Evolutionary conservation across 2,329 filamentous ascomycete species (phyloP).

Genomic region (Nothophaeocryptopus gaeumannii): DNA sequence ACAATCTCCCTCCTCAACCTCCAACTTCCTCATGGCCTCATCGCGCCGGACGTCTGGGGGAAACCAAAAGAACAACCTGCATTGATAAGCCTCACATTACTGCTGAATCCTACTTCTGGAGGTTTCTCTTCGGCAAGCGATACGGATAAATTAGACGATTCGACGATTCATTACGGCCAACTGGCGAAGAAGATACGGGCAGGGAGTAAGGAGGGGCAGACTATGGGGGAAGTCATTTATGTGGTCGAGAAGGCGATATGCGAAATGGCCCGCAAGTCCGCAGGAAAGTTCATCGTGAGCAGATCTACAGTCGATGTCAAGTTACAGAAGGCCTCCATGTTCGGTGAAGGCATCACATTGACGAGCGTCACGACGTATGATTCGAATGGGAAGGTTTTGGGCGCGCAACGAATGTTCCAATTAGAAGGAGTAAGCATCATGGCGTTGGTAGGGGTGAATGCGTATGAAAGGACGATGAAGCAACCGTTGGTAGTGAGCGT

Average conservation of each 20-base stretch:
- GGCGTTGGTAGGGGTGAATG: conserved; percentile 69
- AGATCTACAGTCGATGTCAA: conserved; percentile 38
- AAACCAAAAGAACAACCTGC: conserved; percentile 62
- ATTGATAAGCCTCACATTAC: conserved; percentile 59
- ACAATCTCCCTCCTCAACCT: conserved; percentile 62
- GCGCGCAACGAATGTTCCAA: conserved; percentile 38
- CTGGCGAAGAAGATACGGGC: conserved; percentile 61
- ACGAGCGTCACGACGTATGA: conserved; percentile 31
- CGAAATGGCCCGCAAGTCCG: conserved; percentile 28
- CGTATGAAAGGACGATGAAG: conserved; percentile 63
- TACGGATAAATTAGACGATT: conserved; percentile 60
- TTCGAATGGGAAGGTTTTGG: conserved; percentile 23
- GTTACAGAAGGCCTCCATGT: conserved; percentile 66
- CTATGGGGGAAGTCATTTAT: conserved; percentile 25
- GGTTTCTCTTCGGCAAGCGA: conserved; percentile 58
- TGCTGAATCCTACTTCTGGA: conserved; percentile 42
- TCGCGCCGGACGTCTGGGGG: conserved; percentile 66
- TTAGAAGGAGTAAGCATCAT: conserved; percentile 59
- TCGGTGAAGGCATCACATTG: conserved; percentile 51
- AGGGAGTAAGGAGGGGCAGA: conserved; percentile 8
- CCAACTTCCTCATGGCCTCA: conserved; percentile 53
- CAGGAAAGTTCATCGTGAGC: conserved; percentile 22
- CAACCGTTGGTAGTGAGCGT: conserved; percentile 65
- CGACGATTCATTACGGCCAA: conserved; percentile 72
- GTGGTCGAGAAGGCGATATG: conserved; percentile 20